Base-by-base conservation (phyloP, 176 grass and related monocot genomes). In the Alopecurus myosuroides region DNA sequence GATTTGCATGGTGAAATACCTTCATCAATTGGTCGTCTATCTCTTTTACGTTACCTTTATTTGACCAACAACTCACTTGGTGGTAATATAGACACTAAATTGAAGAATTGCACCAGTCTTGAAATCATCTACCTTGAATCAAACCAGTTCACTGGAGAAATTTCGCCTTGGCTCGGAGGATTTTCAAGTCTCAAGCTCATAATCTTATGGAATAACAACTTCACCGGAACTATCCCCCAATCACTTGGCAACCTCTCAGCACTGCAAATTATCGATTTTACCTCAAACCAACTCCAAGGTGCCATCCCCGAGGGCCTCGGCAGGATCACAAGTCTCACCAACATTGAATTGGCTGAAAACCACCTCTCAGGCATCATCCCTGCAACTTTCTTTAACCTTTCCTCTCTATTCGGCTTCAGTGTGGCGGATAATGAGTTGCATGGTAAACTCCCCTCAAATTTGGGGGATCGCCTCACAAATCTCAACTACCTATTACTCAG, bases 291-390 rank as follows among this genome's bases (percentile, higher is more conserved):
- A 22, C 41, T 87, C 2, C 53, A 63, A 22, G 85, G 78, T 23
- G 5, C 25, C 39, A 76, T 87, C 35, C 85, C 85, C 11, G 29
- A 76, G 4, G 85, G 5, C 5, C 14, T 81, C 11, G 85, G 78
- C 3, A 72, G 65, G 50, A 79, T 85, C 8, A 12, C 2, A 11
- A 19, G 22, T 2, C n/a, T 85, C 12, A 1, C 18, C 7, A 2
- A 0, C 6, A 8, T 85, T 18, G 4, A 8, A 41, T 3, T 78
- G 4, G 6, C 2, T 45, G 64, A 0, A 3, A 94, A 86, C 80
- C 71, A 15, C 22, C 74, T 91, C 39, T 75, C 80, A 1, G 83
- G 83, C 6, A 48, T 40, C 49, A 86, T 93, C 37, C 91, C 91
- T 1, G 25, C 19, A 36, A 26, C 78, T 7, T 37, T 90, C 0